A percentile compares a stretch with the other conserved stretches of the same genome.
These are phyloP conservation scores for Pharnaceum exiguum DNA, from an alignment of 148 eudicot species.

Conservation along the genomic window DNA sequence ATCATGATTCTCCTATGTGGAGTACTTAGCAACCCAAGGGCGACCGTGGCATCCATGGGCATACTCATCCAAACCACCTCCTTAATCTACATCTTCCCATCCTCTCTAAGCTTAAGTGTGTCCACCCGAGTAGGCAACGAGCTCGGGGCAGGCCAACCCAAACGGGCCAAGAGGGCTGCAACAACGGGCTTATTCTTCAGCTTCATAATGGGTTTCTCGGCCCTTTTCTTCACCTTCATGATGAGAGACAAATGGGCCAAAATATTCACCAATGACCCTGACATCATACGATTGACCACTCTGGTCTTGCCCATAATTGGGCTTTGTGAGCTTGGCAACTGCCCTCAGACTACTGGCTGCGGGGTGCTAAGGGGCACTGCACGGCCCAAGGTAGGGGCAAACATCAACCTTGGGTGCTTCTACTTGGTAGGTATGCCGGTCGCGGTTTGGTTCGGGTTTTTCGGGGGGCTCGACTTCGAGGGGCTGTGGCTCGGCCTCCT, in stretches of 20 bases:
- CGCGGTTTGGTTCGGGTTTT: slow-evolving; percentile 45
- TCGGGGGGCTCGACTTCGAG: slow-evolving; percentile 24
- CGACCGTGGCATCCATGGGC: slow-evolving; percentile 73
- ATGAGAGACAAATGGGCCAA: slow-evolving; percentile 57
- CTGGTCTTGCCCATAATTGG: slow-evolving; percentile 72
- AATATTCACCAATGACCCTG: slow-evolving; percentile 50
- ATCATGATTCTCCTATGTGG: slow-evolving; percentile 78
- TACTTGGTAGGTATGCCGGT: slow-evolving; percentile 84
- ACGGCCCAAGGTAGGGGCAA: slow-evolving; percentile 68
- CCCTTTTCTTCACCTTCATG: slow-evolving; percentile 34
- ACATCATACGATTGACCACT: slow-evolving; percentile 34
- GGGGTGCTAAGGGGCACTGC: slow-evolving; percentile 79
- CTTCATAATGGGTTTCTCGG: slow-evolving; percentile 45
- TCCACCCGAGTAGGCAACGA: slow-evolving; percentile 77
- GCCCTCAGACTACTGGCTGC: slow-evolving; percentile 83
- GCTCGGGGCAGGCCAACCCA: slow-evolving; percentile 51
- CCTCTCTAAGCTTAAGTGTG: slow-evolving; percentile 55
- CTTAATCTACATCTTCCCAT: slow-evolving; percentile 72
- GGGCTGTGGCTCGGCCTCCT: slow-evolving; percentile 42
- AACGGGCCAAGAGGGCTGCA: slow-evolving; percentile 54
- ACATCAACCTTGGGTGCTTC: slow-evolving; percentile 66
- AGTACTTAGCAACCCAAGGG: slow-evolving; percentile 41
- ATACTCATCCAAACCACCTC: slow-evolving; percentile 69
- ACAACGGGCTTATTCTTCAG: slow-evolving; percentile 47
- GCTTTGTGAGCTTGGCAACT: slow-evolving; percentile 75